phyloP scores from a whole-genome alignment of 2,329 filamentous ascomycete species.

The Pezicula radicicola region DNA sequence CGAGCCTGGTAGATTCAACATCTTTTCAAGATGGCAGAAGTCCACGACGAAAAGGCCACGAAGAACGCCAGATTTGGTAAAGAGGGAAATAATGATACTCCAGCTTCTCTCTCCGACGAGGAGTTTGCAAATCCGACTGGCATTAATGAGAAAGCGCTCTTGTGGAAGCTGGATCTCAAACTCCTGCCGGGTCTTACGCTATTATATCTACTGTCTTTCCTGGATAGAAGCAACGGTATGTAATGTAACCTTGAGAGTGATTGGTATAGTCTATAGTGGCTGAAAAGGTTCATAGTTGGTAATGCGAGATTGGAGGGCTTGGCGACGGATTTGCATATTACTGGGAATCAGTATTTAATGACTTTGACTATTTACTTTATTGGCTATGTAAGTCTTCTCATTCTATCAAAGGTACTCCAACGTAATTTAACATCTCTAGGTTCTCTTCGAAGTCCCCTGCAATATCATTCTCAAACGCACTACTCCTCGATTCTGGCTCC shows the following conservation, averaged over 20 bases:
- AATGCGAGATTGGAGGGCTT: slow-evolving; percentile 57
- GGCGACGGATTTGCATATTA: slow-evolving; percentile 47
- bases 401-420: not conserved
- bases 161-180: slow-evolving; percentile 53
- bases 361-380: slow-evolving; percentile 66
- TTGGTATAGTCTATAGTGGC: not conserved
- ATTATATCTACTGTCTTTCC: slow-evolving; percentile 53
- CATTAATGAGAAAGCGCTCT: slow-evolving; percentile 53
- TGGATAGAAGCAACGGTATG: slow-evolving; percentile 56
- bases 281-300: slow-evolving; percentile 42
- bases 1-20: no score
- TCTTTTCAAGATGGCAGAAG: not conserved
- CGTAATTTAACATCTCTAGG: slow-evolving; percentile 7
- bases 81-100: not conserved
- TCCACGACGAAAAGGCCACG: slow-evolving; percentile 8
- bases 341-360: slow-evolving; percentile 61
- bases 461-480: slow-evolving; percentile 61
- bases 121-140: slow-evolving; percentile 15
- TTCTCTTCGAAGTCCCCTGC: slow-evolving; percentile 59
- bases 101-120: slow-evolving; percentile 11
- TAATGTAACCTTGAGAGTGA: slow-evolving; percentile 3
- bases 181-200: slow-evolving; percentile 52
- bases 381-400: slow-evolving; percentile 39
- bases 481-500: slow-evolving; percentile 54
- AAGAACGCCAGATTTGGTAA: not conserved